These are phyloP conservation scores for Torrubiellomyces zombiae DNA, from an alignment of 2,329 filamentous ascomycete species.

Conservation along the genomic window DNA sequence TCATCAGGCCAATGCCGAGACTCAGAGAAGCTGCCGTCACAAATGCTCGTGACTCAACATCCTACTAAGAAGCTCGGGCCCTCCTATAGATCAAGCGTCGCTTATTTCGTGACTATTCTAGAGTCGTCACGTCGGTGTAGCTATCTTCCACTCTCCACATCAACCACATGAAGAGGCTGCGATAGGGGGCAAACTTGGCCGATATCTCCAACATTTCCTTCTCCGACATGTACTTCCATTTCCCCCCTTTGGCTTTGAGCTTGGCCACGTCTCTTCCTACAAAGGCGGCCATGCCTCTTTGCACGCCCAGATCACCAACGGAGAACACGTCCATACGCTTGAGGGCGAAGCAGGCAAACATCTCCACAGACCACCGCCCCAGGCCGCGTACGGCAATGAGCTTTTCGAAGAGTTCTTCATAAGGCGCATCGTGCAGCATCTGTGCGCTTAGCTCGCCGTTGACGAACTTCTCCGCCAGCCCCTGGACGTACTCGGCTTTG, in stretches of 20 bases:
- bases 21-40: too few species aligned
- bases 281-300: slow-evolving; percentile 85
- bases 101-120: too few species aligned
- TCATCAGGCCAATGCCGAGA: too few species aligned
- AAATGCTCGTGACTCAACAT: too few species aligned
- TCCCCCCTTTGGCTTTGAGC: slow-evolving; percentile 63
- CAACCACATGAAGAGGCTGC: slow-evolving; percentile 94
- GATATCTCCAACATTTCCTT: slow-evolving; percentile 77
- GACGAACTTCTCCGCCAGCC: slow-evolving; percentile 67
- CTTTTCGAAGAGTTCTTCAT: slow-evolving; percentile 71
- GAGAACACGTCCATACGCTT: slow-evolving; percentile 92
- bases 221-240: slow-evolving; percentile 98
- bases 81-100: too few species aligned
- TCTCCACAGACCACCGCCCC: slow-evolving; percentile 85
- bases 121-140: slow-evolving; percentile 47
- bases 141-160: slow-evolving; percentile 74
- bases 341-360: slow-evolving; percentile 94
- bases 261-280: slow-evolving; percentile 69
- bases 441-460: slow-evolving; percentile 57
- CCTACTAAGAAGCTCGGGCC: too few species aligned
- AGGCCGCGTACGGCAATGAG: slow-evolving; percentile 76
- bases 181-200: slow-evolving; percentile 69
- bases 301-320: slow-evolving; percentile 81
- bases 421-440: slow-evolving; percentile 61
- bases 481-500: slow-evolving; percentile 89